These are phyloP conservation scores for Marchantia paleacea DNA, from an alignment of 225 moss, liverwort and hornwort species.

Conservation along the genomic window DNA sequence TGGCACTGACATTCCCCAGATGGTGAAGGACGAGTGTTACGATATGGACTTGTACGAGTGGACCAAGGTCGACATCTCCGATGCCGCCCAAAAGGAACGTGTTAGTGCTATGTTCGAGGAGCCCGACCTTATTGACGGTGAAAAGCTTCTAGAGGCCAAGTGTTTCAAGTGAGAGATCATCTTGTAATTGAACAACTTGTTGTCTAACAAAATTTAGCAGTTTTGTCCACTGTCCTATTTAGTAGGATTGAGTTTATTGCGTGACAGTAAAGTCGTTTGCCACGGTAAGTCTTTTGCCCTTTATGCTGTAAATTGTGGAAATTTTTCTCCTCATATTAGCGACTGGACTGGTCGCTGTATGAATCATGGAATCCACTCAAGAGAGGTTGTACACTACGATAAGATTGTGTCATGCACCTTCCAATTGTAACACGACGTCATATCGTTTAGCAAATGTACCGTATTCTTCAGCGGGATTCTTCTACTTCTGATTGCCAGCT, in stretches of 20 bases:
- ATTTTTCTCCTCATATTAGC: not conserved
- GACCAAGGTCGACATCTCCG: slow-evolving; percentile 69
- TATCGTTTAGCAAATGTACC: too few relatives aligned
- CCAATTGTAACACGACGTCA: too few relatives aligned
- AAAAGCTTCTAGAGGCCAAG: slow-evolving; percentile 82
- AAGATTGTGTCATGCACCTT: too few relatives aligned
- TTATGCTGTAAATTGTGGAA: slow-evolving; percentile 5
- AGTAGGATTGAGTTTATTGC: slow-evolving; percentile 4
- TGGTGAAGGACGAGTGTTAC: slow-evolving; percentile 80
- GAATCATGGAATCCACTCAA: too few relatives aligned
- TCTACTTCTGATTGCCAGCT: too few relatives aligned
- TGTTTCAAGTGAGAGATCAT: slow-evolving; percentile 68
- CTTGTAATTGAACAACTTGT: not conserved
- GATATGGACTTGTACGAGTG: slow-evolving; percentile 85
- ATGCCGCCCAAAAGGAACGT: slow-evolving; percentile 55
- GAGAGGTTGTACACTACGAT: too few relatives aligned
- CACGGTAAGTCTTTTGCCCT: not conserved
- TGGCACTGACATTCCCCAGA: slow-evolving; percentile 70
- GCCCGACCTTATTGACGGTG: slow-evolving; percentile 76
- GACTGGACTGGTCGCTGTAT: not conserved
- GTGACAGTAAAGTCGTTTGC: not conserved
- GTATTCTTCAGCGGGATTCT: too few relatives aligned
- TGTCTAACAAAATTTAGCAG: not conserved
- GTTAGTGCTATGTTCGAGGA: slow-evolving; percentile 94
- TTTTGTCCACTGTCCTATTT: slow-evolving; percentile 8